phyloP scores from a whole-genome alignment of 768 basidiomycete species.

The Gloeopeniophorella convolvens region DNA sequence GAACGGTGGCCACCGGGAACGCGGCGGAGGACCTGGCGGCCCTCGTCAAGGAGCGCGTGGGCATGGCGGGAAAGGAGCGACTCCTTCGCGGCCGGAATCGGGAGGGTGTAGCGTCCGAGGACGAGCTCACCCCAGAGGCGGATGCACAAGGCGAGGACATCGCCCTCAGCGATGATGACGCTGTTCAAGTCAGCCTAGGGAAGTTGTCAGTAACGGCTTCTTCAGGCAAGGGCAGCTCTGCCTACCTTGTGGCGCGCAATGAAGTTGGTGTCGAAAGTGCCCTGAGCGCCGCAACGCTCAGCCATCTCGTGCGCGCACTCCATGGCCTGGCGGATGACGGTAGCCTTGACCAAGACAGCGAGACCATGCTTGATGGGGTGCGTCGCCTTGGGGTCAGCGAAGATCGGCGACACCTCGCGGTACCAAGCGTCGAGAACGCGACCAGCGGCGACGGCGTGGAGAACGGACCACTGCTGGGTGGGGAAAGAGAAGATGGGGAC shows the following conservation, averaged over 20 bases:
- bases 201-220: neutral
- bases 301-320: slow-evolving; percentile 5
- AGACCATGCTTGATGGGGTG: slow-evolving; percentile 3
- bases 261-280: slow-evolving; percentile 9
- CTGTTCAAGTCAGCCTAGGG: slow-evolving; percentile 4
- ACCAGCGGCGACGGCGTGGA: slow-evolving; percentile 2
- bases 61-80: slow-evolving; percentile 16
- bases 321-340: slow-evolving; percentile 2
- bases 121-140: slow-evolving; percentile 22
- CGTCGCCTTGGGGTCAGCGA: neutral
- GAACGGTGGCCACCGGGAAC: slow-evolving; percentile 10
- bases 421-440: slow-evolving; percentile 6
- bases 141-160: slow-evolving; percentile 23
- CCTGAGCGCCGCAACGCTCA: slow-evolving; percentile 11
- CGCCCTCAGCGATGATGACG: slow-evolving; percentile 23
- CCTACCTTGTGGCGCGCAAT: slow-evolving; percentile 4
- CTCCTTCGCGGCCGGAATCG: slow-evolving; percentile 7
- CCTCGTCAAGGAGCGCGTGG: slow-evolving; percentile 4
- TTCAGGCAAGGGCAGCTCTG: neutral
- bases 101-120: slow-evolving; percentile 14
- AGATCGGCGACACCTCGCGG: neutral
- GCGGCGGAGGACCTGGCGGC: neutral
- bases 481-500: slow-evolving; percentile 6
- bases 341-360: slow-evolving; percentile 7
- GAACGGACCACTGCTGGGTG: slow-evolving; percentile 8